Conservation (phyloP, 768 basidiomycete genomes). For the Chlorophyllum brunneum region DNA sequence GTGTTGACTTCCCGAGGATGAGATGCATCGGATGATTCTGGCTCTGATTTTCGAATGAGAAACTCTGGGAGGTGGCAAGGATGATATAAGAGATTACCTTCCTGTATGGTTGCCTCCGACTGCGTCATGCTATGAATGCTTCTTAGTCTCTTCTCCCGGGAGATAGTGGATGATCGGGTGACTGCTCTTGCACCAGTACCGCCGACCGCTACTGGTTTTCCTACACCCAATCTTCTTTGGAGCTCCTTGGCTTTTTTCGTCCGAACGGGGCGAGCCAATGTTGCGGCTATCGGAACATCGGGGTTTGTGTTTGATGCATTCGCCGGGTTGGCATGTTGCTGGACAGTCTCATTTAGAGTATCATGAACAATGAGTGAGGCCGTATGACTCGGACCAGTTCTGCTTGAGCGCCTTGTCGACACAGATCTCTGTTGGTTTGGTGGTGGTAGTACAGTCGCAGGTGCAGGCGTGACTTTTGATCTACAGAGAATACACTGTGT, state of each 20-base stretch:
- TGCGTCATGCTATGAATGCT: conserved; percentile 47
- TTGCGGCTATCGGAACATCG: background rate
- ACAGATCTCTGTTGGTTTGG: conserved; percentile 28
- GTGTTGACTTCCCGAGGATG: background rate
- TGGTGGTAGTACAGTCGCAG: conserved; percentile 23
- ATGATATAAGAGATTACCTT: conserved; percentile 34
- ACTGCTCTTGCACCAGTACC: conserved; percentile 63
- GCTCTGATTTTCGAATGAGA: conserved; percentile 18
- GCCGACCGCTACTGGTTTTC: conserved; percentile 62
- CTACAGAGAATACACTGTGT: conserved; percentile 19
- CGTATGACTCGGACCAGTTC: conserved; percentile 35
- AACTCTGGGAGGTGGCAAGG: background rate
- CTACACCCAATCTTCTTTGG: conserved; percentile 68
- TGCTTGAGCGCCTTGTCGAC: conserved; percentile 33
- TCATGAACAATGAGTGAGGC: conserved; percentile 48
- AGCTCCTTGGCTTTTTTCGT: conserved; percentile 71
- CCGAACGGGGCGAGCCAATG: conserved; percentile 32
- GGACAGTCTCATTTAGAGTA: conserved; percentile 37
- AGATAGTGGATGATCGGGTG: conserved; percentile 54
- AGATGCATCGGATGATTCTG: conserved; percentile 14
- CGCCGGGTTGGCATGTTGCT: background rate
- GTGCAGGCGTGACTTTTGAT: conserved; percentile 20
- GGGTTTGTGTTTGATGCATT: background rate
- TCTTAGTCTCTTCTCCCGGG: conserved; percentile 47
- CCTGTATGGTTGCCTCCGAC: conserved; percentile 56